phyloP scores from a whole-genome alignment of 495 filamentous ascomycete genomes.

The Xylaria longipes region DNA sequence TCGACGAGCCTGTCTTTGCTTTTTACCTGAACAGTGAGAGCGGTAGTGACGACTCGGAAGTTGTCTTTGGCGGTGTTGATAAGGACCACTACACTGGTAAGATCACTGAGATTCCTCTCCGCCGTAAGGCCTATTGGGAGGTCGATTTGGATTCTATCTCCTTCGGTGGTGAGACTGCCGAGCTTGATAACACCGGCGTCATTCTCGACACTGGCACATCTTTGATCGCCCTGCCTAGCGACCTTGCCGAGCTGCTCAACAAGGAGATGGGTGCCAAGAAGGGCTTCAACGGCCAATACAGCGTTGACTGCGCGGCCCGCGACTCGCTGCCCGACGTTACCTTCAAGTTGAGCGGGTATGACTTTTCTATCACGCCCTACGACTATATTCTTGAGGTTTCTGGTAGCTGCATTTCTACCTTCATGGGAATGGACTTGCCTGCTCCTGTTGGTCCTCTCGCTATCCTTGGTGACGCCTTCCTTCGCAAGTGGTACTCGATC shows the following conservation, averaged over 20 bases:
- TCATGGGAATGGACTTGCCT: constrained; percentile 98
- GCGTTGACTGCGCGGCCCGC: constrained; percentile 85
- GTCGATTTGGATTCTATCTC: constrained; percentile 92
- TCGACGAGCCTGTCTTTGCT: constrained; percentile 93
- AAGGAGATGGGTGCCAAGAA: constrained; percentile 98
- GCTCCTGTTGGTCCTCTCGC: constrained; percentile 90
- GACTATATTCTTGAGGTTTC: constrained; percentile 98
- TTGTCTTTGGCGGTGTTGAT: constrained; percentile 90
- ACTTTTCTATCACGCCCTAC: constrained; percentile 86
- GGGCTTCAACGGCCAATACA: constrained; percentile 93
- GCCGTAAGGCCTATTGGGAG: constrained; percentile 99
- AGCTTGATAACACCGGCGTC: constrained; percentile 90
- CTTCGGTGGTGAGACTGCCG: constrained; percentile 81
- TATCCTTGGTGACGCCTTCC: constrained; percentile 97
- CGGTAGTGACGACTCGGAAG: constrained; percentile 80
- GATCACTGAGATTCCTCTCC: constrained; percentile 88
- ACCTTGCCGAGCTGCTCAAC: constrained; percentile 95
- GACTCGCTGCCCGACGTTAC: constrained; percentile 83
- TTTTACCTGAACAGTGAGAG: constrained; percentile 87
- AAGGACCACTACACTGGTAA: constrained; percentile 86
- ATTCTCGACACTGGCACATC: constrained; percentile 99
- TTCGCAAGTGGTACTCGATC: constrained; percentile 95
- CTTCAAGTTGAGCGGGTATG: constrained; percentile 84
- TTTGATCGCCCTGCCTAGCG: constrained; percentile 90
- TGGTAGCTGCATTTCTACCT: constrained; percentile 93